These are phyloP conservation scores for Plenodomus biglobosus DNA, from an alignment of 2,329 filamentous ascomycete genomes.

Conservation along the genomic window DNA sequence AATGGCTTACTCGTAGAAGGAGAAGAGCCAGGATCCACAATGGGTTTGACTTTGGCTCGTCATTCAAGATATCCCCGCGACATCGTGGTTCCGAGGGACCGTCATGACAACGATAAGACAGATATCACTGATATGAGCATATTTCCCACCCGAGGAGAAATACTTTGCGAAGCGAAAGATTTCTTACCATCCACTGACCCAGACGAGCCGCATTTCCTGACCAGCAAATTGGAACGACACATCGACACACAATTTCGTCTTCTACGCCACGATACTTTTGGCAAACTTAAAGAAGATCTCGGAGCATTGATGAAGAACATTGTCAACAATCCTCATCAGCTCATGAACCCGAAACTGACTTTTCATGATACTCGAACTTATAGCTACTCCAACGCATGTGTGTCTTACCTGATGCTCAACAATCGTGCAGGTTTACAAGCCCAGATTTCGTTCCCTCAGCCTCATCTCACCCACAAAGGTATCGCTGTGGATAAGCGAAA, in stretches of 20 bases:
- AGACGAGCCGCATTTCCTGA: conserved; percentile 32
- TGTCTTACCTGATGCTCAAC: conserved; percentile 22
- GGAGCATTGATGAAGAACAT: conserved; percentile 18
- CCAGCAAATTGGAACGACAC: conserved; percentile 24
- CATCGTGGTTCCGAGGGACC: conserved; percentile 20
- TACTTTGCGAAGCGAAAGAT: conserved; percentile 44
- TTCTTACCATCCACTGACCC: conserved; percentile 36
- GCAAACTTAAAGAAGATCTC: conserved; percentile 31
- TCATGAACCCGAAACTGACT: conserved; percentile 10
- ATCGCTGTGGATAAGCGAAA: conserved; percentile 6
- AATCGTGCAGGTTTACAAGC: conserved; percentile 19
- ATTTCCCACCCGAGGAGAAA: conserved; percentile 37
- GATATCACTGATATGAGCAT: conserved; percentile 36
- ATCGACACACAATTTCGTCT: conserved; percentile 41
- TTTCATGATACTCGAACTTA: conserved; percentile 27
- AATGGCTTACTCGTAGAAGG: no score
- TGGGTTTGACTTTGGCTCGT: no score
- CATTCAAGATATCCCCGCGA: conserved; percentile 35
- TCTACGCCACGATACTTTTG: conserved; percentile 37
- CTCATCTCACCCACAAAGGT: conserved; percentile 11
- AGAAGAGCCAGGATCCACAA: no score
- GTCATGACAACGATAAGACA: conserved; percentile 39
- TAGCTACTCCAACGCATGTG: conserved; percentile 19
- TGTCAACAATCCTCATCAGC: conserved; percentile 1
- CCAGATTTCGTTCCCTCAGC: conserved; percentile 28